Percentiles rank a stretch among this genome's conserved stretches.
Conservation (phyloP, 2,329 filamentous ascomycete genomes). For the Aspergillus quadricinctus region DNA sequence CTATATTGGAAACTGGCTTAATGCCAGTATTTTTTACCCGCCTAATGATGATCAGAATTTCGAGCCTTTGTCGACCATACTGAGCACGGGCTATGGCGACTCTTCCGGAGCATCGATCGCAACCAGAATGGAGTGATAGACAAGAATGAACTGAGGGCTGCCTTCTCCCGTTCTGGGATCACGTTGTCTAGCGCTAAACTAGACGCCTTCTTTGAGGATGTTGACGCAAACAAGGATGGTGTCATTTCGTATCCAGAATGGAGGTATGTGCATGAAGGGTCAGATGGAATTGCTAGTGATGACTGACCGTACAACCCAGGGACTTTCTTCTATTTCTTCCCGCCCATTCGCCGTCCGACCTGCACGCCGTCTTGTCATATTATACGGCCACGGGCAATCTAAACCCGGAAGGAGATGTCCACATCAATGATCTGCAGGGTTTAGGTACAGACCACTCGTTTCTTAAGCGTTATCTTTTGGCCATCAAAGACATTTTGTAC, state of each 20-base stretch:
- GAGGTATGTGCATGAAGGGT: conserved; percentile 62
- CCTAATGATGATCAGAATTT: conserved; percentile 63
- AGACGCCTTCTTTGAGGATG: conserved; percentile 79
- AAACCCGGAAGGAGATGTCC: conserved; percentile 89
- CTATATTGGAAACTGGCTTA: conserved; percentile 10
- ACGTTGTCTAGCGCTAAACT: conserved; percentile 72
- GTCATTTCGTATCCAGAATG: conserved; percentile 89
- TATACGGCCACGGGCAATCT: conserved; percentile 86
- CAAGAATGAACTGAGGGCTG: conserved; percentile 73
- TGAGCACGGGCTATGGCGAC: conserved; percentile 72
- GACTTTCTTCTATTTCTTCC: conserved; percentile 91
- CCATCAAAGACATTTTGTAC: conserved; percentile 33
- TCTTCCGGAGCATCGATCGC: conserved; percentile 84
- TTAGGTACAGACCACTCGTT: conserved; percentile 67
- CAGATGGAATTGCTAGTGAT: conserved; percentile 8
- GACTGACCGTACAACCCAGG: conserved; percentile 43
- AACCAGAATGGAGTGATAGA: conserved; percentile 83
- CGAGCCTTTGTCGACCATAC: conserved; percentile 80
- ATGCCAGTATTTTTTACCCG: conserved; percentile 15
- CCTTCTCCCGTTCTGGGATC: conserved; percentile 74
- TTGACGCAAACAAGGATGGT: conserved; percentile 86
- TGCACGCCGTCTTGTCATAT: conserved; percentile 82
- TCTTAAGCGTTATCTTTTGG: conserved; percentile 34
- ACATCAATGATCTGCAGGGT: conserved; percentile 88
- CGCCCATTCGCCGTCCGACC: conserved; percentile 55